Conservation (phyloP, 352 stramenopile genomes). For the Pythium brachiatum region DNA sequence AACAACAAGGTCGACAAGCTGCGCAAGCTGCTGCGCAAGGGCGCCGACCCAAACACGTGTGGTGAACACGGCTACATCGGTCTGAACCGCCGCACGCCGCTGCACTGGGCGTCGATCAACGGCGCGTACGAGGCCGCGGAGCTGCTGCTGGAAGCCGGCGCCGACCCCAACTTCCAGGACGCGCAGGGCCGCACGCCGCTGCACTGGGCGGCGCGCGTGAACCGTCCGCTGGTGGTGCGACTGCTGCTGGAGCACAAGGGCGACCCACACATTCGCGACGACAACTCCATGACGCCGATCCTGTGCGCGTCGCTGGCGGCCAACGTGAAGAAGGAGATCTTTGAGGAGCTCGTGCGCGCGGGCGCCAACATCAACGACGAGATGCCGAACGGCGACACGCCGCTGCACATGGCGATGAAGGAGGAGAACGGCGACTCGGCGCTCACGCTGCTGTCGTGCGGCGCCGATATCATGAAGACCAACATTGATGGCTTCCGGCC, state of each 20-base stretch:
- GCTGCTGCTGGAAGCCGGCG: constrained; percentile 48
- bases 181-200: constrained; percentile 52
- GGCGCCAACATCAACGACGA: constrained; percentile 67
- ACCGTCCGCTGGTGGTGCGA: constrained; percentile 45
- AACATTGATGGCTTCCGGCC: constrained; percentile 68
- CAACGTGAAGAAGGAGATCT: constrained; percentile 46
- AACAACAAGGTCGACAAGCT: constrained; percentile 36
- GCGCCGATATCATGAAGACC: constrained; percentile 58
- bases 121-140: constrained; percentile 39
- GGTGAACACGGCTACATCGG: constrained; percentile 69
- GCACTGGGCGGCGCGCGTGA: constrained; percentile 65
- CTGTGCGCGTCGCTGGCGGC: constrained; percentile 60
- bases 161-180: constrained; percentile 74
- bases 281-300: constrained; percentile 57
- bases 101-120: constrained; percentile 72
- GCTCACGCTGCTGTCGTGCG: constrained; percentile 51
- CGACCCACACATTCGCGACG: constrained; percentile 56
- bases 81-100: constrained; percentile 61
- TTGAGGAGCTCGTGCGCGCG: constrained; percentile 47
- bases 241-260: constrained; percentile 48
- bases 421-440: constrained; percentile 59
- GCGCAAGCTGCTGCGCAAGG: constrained; percentile 44
- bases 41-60: constrained; percentile 59
- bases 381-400: constrained; percentile 66
- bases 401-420: constrained; percentile 75